Evolutionary conservation across 352 stramenopile species (phyloP).

Genomic region (Halophytophthora batemanensis): DNA sequence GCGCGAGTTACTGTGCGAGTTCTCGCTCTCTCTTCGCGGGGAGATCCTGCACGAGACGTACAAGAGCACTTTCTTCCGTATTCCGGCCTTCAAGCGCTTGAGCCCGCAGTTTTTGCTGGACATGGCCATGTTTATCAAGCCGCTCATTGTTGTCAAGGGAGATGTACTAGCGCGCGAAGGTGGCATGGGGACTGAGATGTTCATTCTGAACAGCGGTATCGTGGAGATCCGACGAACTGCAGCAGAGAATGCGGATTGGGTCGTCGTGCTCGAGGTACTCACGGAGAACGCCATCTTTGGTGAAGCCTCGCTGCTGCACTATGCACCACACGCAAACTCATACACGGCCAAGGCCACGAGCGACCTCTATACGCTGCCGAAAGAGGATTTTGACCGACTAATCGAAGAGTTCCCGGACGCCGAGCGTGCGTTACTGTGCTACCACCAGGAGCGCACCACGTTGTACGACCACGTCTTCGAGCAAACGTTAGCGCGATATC

Average conservation of each 20-base stretch:
- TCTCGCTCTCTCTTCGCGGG: conserved; percentile 68
- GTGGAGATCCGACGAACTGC: conserved; percentile 66
- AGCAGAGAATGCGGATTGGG: conserved; percentile 47
- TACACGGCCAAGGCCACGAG: conserved; percentile 70
- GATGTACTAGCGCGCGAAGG: conserved; percentile 61
- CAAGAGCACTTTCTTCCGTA: conserved; percentile 68
- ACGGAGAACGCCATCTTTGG: conserved; percentile 69
- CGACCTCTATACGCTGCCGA: conserved; percentile 73
- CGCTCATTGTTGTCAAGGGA: conserved; percentile 62
- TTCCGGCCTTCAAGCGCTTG: conserved; percentile 63
- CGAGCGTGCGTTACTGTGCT: conserved; percentile 52
- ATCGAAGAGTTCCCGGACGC: conserved; percentile 81
- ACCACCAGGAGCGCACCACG: conserved; percentile 55
- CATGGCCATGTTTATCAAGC: conserved; percentile 86
- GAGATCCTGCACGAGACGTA: conserved; percentile 80
- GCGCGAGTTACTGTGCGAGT: conserved; percentile 67
- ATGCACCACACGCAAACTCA: conserved; percentile 71
- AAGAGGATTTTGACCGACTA: conserved; percentile 77
- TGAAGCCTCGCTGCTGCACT: conserved; percentile 66
- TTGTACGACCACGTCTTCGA: conserved; percentile 70
- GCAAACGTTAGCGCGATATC: conserved; percentile 64
- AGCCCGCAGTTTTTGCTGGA: conserved; percentile 81
- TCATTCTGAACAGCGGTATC: conserved; percentile 74
- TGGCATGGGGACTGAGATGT: conserved; percentile 77
- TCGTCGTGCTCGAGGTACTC: conserved; percentile 74